These are phyloP conservation scores for Fraxinus americana DNA, from an alignment of 257 asterid species.

Conservation along the genomic window DNA sequence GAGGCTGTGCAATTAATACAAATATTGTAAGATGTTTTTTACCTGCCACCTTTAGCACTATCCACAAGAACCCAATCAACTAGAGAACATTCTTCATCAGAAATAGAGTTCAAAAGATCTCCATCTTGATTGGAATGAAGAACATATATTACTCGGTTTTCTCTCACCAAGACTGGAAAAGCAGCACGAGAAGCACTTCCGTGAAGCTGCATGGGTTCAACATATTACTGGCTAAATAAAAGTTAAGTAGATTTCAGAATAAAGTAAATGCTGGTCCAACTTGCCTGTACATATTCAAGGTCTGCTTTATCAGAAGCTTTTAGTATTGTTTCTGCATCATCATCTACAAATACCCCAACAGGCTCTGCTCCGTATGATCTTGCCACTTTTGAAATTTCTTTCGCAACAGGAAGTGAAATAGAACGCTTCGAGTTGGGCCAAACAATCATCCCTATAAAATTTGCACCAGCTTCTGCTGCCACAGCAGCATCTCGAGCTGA, in stretches of 20 bases:
- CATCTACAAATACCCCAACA: constrained; percentile 95
- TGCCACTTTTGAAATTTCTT: constrained; percentile 80
- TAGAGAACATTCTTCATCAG: constrained; percentile 69
- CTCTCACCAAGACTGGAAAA: constrained; percentile 56
- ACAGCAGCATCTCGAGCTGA: constrained; percentile 83
- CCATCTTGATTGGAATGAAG: constrained; percentile 86
- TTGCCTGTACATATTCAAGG: constrained; percentile 90
- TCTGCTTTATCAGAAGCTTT: constrained; percentile 68
- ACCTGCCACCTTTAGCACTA: constrained; percentile 98
- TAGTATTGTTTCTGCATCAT: constrained; percentile 72
- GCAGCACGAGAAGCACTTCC: constrained; percentile 82
- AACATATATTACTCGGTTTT: constrained; percentile 61
- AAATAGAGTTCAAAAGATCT: constrained; percentile 63
- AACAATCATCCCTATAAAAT: constrained; percentile 87
- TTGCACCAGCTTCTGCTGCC: constrained; percentile 95
- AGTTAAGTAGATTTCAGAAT: constrained; percentile 15
- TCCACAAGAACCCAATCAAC: constrained; percentile 95
- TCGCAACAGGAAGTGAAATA: constrained; percentile 69
- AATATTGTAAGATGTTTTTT: neutral
- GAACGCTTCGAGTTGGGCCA: constrained; percentile 96
- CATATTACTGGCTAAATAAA: constrained; percentile 19
- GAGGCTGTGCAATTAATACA: neutral
- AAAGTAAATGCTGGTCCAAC: constrained; percentile 17
- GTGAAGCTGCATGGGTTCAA: constrained; percentile 66
- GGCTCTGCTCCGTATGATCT: constrained; percentile 74